These are phyloP conservation scores for Inonotus hispidus DNA, from an alignment of 1,284 basidiomycete species.

Conservation along the genomic window DNA sequence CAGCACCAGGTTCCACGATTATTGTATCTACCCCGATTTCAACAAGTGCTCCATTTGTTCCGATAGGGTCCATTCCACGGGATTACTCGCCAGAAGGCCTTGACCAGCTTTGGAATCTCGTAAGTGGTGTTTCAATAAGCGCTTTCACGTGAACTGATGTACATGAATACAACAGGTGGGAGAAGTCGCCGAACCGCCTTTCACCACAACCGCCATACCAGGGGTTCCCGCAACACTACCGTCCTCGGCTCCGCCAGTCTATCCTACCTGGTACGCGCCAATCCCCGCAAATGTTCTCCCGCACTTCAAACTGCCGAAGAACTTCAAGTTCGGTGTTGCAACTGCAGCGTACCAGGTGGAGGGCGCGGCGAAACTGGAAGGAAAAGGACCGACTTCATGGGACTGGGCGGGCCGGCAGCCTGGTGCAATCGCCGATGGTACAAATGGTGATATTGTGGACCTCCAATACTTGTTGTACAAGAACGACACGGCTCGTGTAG, in stretches of 20 bases:
- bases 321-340: constrained; percentile 42
- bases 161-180: constrained; percentile 32
- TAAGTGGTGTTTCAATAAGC: constrained; percentile 21
- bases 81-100: constrained; percentile 36
- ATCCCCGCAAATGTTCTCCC: constrained; percentile 37
- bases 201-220: constrained; percentile 39
- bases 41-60: constrained; percentile 27
- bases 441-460: constrained; percentile 34
- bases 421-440: constrained; percentile 33
- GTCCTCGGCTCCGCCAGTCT: constrained; percentile 38
- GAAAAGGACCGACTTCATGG: constrained; percentile 43
- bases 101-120: constrained; percentile 38
- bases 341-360: constrained; percentile 46
- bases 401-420: constrained; percentile 43
- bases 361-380: constrained; percentile 42
- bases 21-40: neutral
- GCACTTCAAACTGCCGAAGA: constrained; percentile 35
- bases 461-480: constrained; percentile 46
- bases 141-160: neutral
- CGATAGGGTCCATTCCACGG: constrained; percentile 34
- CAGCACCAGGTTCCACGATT: neutral
- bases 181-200: constrained; percentile 37
- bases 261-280: constrained; percentile 40
- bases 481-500: constrained; percentile 39
- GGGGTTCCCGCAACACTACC: constrained; percentile 34